Evolutionary conservation across 2,329 filamentous ascomycete species (phyloP), one percentile per base, ranked within the genome.

Genomic region (Pseudogymnoascus sp.): DNA sequence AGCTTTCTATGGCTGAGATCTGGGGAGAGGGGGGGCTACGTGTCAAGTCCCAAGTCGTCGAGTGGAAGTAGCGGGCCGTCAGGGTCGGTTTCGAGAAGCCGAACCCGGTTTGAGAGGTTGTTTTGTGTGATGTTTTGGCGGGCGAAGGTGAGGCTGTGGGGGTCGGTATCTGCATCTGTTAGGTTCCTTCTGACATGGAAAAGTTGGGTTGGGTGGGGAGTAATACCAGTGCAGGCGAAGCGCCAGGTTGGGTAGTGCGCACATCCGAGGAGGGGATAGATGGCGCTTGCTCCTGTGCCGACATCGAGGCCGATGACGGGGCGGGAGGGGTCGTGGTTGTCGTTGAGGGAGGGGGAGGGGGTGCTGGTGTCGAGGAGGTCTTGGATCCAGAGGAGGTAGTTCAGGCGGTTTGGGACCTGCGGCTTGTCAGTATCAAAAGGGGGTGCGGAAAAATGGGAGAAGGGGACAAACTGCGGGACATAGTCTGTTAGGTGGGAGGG

Each of bases 321-420:
- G n/a, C 83, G 77, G 2, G 81, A 76, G 0, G 77, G 73, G 62
- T 85, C 78, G 68, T 85, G 87, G 0, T 78, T 78, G 53, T 80
- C 77, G 7, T 69, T 70, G 65, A 79, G 72, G 1, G 64, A 60
- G 77, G 64, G 75, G 35, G 13, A 69, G 15, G 77, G 76, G 9
- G 78, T 77, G 0, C 87, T 88, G 0, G 85, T 87, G 71, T 96
- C 91, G 6, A 97, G 73, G 0, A 99, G 82, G 2, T 83, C 81
- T 70, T 96, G 91, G 1, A 97, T 78, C 92, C 93, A 97, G 8
- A 93, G 78, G 19, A 97, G 85, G 74, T 99, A 99, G 71, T 93
- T 95, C 74, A 96, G 87, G 60, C 92, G 86, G 65, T 84, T 84
- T 0, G 82, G 81, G 1, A 85, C 79, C 82, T 83, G 31, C 2